Conservation (phyloP, 2,329 filamentous ascomycete species). For the Dothideomycetes sp. region DNA sequence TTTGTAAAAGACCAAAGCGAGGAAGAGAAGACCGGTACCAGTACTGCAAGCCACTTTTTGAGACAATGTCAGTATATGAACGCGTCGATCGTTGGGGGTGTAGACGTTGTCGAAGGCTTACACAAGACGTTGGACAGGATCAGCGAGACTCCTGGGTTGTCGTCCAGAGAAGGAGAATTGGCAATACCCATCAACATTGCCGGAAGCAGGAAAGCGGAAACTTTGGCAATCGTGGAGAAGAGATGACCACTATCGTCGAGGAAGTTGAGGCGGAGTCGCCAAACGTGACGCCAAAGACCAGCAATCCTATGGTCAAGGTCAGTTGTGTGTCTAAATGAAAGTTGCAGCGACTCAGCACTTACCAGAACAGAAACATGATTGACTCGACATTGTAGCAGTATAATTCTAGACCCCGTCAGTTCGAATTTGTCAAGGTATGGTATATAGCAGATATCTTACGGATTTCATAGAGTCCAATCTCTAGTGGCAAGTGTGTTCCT, state of each 20-base stretch:
- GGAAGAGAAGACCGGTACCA: neutral
- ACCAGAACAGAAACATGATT: constrained; percentile 3
- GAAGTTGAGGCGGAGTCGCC: neutral
- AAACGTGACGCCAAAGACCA: constrained; percentile 9
- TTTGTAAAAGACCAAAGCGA: constrained; percentile 11
- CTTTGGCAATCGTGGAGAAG: neutral
- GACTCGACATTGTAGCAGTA: constrained; percentile 12
- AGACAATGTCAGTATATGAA: no score
- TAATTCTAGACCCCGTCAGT: neutral
- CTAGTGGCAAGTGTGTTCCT: constrained; percentile 1
- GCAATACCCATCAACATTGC: constrained; percentile 7
- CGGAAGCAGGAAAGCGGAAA: neutral
- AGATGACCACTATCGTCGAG: constrained; percentile 3
- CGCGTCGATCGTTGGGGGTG: no score
- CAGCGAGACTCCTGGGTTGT: constrained; percentile 3
- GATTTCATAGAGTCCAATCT: constrained; percentile 1
- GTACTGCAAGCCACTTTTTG: constrained; percentile 3
- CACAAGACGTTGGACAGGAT: constrained; percentile 2
- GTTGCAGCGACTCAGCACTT: neutral
- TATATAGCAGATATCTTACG: neutral
- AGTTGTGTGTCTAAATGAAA: no score
- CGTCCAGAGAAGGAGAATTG: constrained; percentile 2
- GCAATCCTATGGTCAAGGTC: neutral
- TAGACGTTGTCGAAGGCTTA: no score
- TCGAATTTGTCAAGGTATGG: neutral